A percentile compares a stretch with the other conserved stretches of the same genome.
These are phyloP conservation scores for Sphagnum tenellum DNA, from an alignment of 225 moss, liverwort and hornwort genomes.

Conservation along the genomic window DNA sequence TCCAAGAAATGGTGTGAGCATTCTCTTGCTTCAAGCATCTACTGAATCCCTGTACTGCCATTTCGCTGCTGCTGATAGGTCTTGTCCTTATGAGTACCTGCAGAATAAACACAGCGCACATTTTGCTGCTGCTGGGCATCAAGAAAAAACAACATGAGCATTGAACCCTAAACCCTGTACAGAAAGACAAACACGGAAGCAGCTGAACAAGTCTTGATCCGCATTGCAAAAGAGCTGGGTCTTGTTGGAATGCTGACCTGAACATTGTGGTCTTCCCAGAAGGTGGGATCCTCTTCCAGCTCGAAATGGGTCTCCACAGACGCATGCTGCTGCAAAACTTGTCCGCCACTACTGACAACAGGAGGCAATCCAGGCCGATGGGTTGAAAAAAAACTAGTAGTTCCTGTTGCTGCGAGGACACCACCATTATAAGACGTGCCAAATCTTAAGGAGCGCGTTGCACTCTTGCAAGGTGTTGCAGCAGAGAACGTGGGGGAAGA, in stretches of 20 bases:
- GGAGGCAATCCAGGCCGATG: conserved; percentile 23
- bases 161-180: neutral
- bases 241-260: conserved; percentile 20
- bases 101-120: neutral
- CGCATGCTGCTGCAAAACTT: neutral
- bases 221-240: too few relatives aligned
- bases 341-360: conserved; percentile 25
- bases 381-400: conserved; percentile 4
- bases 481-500: conserved; percentile 13
- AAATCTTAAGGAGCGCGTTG: conserved; percentile 35
- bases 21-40: conserved; percentile 48
- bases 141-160: neutral
- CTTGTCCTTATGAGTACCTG: conserved; percentile 48
- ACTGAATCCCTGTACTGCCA: conserved; percentile 39
- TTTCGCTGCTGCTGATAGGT: conserved; percentile 34
- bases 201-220: too few relatives aligned
- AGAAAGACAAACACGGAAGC: neutral
- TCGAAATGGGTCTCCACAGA: conserved; percentile 32
- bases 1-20: conserved; percentile 34
- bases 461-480: conserved; percentile 49
- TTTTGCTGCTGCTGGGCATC: neutral
- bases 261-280: conserved; percentile 58
- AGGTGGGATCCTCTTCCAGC: conserved; percentile 49
- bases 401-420: conserved; percentile 8
- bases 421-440: conserved; percentile 9